Percentiles rank a stretch among this genome's conserved stretches.
phyloP scores from a whole-genome alignment of 129 eudicot genomes.

The Chrysanthemum lavandulifolium region DNA sequence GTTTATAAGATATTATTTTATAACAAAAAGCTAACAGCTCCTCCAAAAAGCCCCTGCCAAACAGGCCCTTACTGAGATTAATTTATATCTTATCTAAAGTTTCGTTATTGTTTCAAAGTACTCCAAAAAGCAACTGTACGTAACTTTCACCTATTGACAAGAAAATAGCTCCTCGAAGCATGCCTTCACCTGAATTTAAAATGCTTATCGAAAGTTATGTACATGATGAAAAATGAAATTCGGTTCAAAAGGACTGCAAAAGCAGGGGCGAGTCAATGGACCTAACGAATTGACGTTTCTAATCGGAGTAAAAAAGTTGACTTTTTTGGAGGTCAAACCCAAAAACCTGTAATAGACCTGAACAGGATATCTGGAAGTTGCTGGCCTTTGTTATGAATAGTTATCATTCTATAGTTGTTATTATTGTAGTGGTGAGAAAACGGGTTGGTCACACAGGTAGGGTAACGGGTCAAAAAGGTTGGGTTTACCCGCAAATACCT shows the following conservation, averaged over 20 bases:
- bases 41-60: too few relatives aligned
- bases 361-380: conserved; percentile 56
- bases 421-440: background rate
- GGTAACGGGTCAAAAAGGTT: background rate
- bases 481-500: background rate
- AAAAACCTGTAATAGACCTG: conserved; percentile 57
- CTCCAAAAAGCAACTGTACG: too few relatives aligned
- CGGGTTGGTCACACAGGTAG: background rate
- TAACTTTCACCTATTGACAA: too few relatives aligned
- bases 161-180: conserved; percentile 7
- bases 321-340: conserved; percentile 21
- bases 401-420: background rate
- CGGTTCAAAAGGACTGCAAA: conserved; percentile 31
- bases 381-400: too few relatives aligned
- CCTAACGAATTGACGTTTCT: conserved; percentile 18
- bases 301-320: conserved; percentile 39
- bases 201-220: background rate
- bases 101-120: too few relatives aligned
- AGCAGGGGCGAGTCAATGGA: too few relatives aligned
- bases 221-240: background rate
- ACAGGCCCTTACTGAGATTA: too few relatives aligned
- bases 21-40: too few relatives aligned
- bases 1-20: too few relatives aligned
- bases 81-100: too few relatives aligned
- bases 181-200: too few relatives aligned